Evolutionary conservation across 371 early-diverging fungal species (phyloP), one percentile per base, ranked within the genome.

Genomic region (Entomophthora muscae): DNA sequence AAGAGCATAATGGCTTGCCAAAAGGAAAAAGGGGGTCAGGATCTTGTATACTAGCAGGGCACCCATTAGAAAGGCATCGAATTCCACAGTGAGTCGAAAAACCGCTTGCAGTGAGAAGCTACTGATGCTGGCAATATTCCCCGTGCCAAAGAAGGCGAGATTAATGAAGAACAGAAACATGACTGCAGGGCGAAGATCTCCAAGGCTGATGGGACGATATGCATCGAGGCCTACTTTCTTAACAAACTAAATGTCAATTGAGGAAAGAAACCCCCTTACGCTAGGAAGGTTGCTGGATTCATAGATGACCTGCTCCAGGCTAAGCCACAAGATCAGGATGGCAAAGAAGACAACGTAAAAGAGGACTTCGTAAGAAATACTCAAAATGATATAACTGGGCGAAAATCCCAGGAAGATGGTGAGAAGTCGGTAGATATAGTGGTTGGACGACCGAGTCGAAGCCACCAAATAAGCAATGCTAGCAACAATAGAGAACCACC

Each of bases 101-200:
- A 96, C 94, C n/a, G 88, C 84, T 63, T 82, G 83, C 24, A 96
- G 72, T 0, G 86, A 84, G 73, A 96, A 96, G 32, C 88, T 86
- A 53, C 84, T 76, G 61, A 96, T 65, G 1, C 86, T 85, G 1
- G 97, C 97, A 13, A 96, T 83, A 68, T 96, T 96, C 65, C 95
- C 95, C 0, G 95, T 94, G 32, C 95, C 94, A 75, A 96, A 96
- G 76, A 96, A 96, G 2, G 88, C 93, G 1, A 90, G 83, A 67
- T 90, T 86, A 72, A 93, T 83, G 65, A 93, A 88, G 70, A 92
- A 85, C 61, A 94, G 73, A 71, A 93, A 93, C 59, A 83, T 63
- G 23, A 67, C n/a, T 7, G 42, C 42, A 7, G 21, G 31, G n/a
- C 42, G 31, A 30, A 61, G 13, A 24, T 61, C 61, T 3, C n/a